Conservation (phyloP, 768 basidiomycete species). For the Termitomyces sp. region DNA sequence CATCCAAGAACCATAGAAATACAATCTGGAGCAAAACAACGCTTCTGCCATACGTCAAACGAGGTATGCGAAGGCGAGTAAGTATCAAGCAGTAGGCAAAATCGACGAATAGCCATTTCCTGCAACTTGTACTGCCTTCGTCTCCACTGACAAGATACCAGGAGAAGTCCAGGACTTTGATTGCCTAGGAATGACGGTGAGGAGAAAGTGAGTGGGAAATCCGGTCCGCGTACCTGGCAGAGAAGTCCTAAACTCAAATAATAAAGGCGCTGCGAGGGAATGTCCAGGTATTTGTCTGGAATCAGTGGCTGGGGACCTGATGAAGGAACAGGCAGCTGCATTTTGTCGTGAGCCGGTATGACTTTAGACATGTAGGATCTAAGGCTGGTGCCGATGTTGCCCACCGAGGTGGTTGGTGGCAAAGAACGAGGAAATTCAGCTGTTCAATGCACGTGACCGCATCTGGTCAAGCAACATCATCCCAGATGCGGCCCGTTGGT, state of each 20-base stretch:
- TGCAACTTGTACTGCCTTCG: conserved; percentile 37
- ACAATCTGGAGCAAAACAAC: conserved; percentile 60
- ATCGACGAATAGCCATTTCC: conserved; percentile 75
- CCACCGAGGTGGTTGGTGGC: background rate
- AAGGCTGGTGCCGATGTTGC: background rate
- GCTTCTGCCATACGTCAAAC: conserved; percentile 62
- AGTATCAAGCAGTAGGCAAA: conserved; percentile 54
- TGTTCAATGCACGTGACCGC: conserved; percentile 13
- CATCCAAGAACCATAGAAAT: conserved; percentile 58
- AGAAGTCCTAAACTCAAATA: conserved; percentile 70
- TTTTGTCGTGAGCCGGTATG: conserved; percentile 19
- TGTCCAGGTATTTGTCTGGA: conserved; percentile 67
- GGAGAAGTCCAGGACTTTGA: conserved; percentile 72
- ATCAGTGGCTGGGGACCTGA: conserved; percentile 43
- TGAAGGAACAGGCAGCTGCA: conserved; percentile 2
- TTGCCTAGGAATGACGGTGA: conserved; percentile 40
- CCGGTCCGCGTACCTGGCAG: conserved; percentile 53
- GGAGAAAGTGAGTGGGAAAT: background rate
- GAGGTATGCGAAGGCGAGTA: conserved; percentile 65
- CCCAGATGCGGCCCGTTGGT: too few relatives aligned
- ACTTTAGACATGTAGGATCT: background rate
- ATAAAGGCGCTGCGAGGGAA: conserved; percentile 78
- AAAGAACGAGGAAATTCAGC: background rate
- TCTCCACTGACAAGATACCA: conserved; percentile 46
- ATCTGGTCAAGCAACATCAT: background rate